Evolutionary conservation across 306 rosid species (phyloP).

Genomic region (Casuarina cunninghamiana): DNA sequence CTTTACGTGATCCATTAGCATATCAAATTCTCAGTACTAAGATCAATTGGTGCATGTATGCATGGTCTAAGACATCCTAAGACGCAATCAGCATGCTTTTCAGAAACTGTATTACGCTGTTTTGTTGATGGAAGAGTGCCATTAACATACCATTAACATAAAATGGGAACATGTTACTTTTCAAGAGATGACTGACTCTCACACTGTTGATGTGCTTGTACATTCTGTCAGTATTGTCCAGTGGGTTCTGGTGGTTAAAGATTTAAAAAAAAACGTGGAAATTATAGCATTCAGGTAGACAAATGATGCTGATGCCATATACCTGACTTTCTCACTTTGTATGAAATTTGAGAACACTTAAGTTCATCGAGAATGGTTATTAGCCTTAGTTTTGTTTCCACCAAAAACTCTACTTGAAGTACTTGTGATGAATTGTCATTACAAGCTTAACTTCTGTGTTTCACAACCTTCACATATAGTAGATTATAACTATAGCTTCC

Average conservation of each 20-base stretch:
- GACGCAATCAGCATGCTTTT: conserved; percentile 5
- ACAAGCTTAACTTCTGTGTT: not conserved
- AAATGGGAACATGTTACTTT: not conserved
- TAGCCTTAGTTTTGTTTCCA: not conserved
- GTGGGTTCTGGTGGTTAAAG: not conserved
- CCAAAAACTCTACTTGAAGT: not conserved
- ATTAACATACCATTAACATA: not conserved
- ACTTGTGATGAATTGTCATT: not conserved
- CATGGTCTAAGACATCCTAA: not conserved
- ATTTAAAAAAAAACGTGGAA: not conserved
- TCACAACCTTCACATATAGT: not conserved
- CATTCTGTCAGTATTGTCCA: not conserved
- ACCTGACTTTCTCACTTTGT: not conserved
- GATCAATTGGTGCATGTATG: not conserved
- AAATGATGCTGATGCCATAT: not conserved
- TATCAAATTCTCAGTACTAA: not conserved
- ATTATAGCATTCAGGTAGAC: not conserved
- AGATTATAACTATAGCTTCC: not conserved
- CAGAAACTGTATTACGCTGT: not conserved
- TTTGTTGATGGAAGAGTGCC: not conserved
- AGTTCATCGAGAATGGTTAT: not conserved
- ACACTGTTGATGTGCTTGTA: not conserved
- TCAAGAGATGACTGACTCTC: not conserved
- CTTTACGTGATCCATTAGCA: not conserved
- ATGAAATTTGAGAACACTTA: not conserved